phyloP scores from a whole-genome alignment of 176 grass and related monocot genomes.

The Musa itinerans region DNA sequence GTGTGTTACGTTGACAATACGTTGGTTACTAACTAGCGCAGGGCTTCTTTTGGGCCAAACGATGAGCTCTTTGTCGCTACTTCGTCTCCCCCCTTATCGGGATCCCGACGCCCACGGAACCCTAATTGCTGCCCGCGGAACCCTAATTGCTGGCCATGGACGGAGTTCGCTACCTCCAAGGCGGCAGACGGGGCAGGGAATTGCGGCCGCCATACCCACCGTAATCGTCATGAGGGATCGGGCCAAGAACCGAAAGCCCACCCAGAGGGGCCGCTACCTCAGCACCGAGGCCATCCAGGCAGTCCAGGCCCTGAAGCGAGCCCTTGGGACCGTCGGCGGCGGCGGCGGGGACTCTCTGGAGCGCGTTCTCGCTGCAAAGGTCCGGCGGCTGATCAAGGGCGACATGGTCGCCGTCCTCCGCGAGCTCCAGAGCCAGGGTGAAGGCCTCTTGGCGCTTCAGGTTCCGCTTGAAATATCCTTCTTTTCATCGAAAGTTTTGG shows the following conservation, averaged over 20 bases:
- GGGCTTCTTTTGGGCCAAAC: not conserved
- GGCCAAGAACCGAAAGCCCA: slow-evolving; percentile 84
- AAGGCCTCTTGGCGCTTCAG: slow-evolving; percentile 58
- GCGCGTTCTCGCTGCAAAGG: slow-evolving; percentile 39
- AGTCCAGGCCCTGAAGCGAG: slow-evolving; percentile 71
- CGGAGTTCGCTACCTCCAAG: not conserved
- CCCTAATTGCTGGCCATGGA: not conserved
- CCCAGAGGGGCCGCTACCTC: slow-evolving; percentile 81
- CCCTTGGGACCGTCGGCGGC: slow-evolving; percentile 2
- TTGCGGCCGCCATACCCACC: not conserved
- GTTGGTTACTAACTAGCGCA: too few species aligned
- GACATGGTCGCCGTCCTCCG: slow-evolving; percentile 78
- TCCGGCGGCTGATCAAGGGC: slow-evolving; percentile 65
- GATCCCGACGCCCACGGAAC: not conserved
- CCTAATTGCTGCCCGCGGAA: not conserved
- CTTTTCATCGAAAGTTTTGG: not conserved
- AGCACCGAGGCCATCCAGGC: slow-evolving; percentile 78
- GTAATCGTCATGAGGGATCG: slow-evolving; percentile 65
- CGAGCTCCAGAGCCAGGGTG: slow-evolving; percentile 64
- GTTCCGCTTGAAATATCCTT: slow-evolving; percentile 18
- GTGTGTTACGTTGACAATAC: too few species aligned
- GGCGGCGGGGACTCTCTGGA: slow-evolving; percentile 8
- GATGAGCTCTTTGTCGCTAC: not conserved
- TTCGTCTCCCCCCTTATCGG: not conserved
- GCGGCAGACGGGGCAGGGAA: not conserved